A percentile compares a stretch with the other conserved stretches of the same genome.
phyloP scores from a whole-genome alignment of 2,329 filamentous ascomycete species.

The Colletotrichum sp. region DNA sequence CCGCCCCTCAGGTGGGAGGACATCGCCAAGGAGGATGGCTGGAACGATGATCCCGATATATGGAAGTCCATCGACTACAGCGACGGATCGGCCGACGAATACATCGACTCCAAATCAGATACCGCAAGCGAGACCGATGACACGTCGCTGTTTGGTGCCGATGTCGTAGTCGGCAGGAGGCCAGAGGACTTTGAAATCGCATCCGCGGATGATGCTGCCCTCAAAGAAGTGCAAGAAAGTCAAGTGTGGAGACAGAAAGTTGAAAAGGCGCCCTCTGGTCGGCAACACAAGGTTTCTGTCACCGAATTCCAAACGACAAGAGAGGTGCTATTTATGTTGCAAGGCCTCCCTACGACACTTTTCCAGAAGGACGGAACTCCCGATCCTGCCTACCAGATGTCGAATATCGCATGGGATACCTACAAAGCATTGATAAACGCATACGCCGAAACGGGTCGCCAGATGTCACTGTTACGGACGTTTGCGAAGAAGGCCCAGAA shows the following conservation, averaged over 20 bases:
- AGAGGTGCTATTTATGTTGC: constrained; percentile 79
- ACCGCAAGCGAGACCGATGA: constrained; percentile 35
- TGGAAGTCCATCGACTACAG: constrained; percentile 76
- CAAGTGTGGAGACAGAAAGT: constrained; percentile 50
- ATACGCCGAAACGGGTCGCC: constrained; percentile 52
- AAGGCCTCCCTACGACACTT: constrained; percentile 76
- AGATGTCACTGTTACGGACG: constrained; percentile 48
- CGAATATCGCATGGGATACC: constrained; percentile 53
- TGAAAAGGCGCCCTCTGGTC: background rate
- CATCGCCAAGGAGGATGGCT: constrained; percentile 77
- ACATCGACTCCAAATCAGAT: constrained; percentile 40
- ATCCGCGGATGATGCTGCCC: constrained; percentile 33
- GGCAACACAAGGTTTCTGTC: constrained; percentile 16
- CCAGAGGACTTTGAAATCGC: constrained; percentile 34
- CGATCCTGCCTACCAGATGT: constrained; percentile 48
- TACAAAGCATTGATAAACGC: constrained; percentile 52
- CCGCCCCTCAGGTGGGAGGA: constrained; percentile 76
- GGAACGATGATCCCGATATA: constrained; percentile 68
- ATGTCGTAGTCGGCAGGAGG: constrained; percentile 31
- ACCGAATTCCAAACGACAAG: constrained; percentile 24
- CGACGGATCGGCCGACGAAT: constrained; percentile 68
- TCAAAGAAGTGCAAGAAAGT: constrained; percentile 39
- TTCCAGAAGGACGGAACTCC: constrained; percentile 57
- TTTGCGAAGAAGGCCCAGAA: constrained; percentile 50
- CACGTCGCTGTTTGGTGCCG: constrained; percentile 39